These are phyloP conservation scores for Aspergillus coremiiformis DNA, from an alignment of 495 filamentous ascomycete species.

Conservation along the genomic window DNA sequence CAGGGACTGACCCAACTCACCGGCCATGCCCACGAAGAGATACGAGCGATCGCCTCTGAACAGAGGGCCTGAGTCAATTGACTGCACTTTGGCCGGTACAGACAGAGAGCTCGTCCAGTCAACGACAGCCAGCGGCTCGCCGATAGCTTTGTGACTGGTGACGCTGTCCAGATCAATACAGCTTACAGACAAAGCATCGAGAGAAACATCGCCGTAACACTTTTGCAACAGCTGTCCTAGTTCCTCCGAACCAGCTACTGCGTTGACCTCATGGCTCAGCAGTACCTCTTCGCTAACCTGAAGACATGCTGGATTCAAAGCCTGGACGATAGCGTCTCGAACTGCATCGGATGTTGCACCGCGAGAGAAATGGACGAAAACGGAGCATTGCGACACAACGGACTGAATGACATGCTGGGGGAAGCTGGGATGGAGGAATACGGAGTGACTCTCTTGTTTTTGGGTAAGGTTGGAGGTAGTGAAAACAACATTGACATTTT, in stretches of 20 bases:
- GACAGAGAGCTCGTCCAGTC: constrained; percentile 7
- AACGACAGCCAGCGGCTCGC: constrained; percentile 4
- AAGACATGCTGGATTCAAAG: too few relatives aligned
- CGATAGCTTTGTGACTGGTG: not conserved
- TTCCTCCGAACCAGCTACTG: not conserved
- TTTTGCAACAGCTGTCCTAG: not conserved
- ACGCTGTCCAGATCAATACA: too few relatives aligned
- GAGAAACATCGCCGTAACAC: not conserved
- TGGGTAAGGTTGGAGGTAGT: constrained; percentile 12
- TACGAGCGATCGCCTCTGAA: constrained; percentile 22
- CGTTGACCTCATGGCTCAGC: not conserved
- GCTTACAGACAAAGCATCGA: not conserved
- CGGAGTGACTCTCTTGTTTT: not conserved
- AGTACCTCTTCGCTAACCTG: too few relatives aligned
- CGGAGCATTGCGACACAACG: too few relatives aligned
- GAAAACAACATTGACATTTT: constrained; percentile 1
- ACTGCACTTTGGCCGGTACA: constrained; percentile 4
- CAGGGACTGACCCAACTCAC: constrained; percentile 22
- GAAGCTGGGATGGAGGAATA: too few relatives aligned
- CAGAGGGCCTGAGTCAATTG: constrained; percentile 3
- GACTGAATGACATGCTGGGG: too few relatives aligned
- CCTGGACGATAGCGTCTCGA: too few relatives aligned
- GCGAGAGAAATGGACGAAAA: too few relatives aligned
- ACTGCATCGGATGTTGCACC: too few relatives aligned
- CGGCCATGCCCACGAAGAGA: constrained; percentile 19